Percentiles rank a stretch among this genome's conserved stretches.
These are phyloP conservation scores for Shiraia sp. DNA, from an alignment of 2,329 filamentous ascomycete species.

Conservation along the genomic window DNA sequence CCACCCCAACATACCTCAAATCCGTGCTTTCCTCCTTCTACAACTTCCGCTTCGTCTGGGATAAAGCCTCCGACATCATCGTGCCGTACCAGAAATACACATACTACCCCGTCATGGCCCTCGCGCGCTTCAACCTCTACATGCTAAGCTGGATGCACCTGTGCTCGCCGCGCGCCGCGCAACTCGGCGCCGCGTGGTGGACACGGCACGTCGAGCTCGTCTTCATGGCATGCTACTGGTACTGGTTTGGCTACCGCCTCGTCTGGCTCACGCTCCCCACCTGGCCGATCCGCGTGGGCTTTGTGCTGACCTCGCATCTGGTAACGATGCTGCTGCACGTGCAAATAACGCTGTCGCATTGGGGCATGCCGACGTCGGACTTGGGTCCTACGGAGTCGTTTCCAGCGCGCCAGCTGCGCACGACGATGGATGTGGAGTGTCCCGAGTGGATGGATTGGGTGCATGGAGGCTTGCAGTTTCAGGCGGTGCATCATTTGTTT, in stretches of 20 bases:
- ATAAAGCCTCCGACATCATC: conserved; percentile 70
- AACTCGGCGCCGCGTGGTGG: conserved; percentile 79
- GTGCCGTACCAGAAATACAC: conserved; percentile 77
- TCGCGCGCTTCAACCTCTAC: conserved; percentile 89
- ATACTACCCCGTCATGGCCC: conserved; percentile 79
- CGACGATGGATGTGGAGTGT: conserved; percentile 92
- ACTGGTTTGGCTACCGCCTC: conserved; percentile 82
- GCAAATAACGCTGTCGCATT: conserved; percentile 90
- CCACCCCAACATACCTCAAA: conserved; percentile 78
- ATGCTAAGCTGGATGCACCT: conserved; percentile 79
- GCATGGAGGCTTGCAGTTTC: conserved; percentile 87
- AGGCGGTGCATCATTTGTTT: conserved; percentile 84
- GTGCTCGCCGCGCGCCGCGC: conserved; percentile 69
- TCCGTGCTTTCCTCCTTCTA: conserved; percentile 81
- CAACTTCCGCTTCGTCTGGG: conserved; percentile 77
- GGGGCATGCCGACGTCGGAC: conserved; percentile 89
- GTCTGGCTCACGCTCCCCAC: conserved; percentile 74
- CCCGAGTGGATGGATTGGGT: conserved; percentile 87
- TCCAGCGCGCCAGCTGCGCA: conserved; percentile 86
- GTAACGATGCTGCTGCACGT: conserved; percentile 81
- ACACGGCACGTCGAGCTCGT: conserved; percentile 78
- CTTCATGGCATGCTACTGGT: conserved; percentile 82
- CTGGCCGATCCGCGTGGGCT: conserved; percentile 70
- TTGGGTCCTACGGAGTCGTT: conserved; percentile 84
- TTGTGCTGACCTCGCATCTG: conserved; percentile 79